A percentile compares a stretch with the other conserved stretches of the same genome.
Conservation (phyloP, 768 basidiomycete genomes). For the Wakefieldia striispora region DNA sequence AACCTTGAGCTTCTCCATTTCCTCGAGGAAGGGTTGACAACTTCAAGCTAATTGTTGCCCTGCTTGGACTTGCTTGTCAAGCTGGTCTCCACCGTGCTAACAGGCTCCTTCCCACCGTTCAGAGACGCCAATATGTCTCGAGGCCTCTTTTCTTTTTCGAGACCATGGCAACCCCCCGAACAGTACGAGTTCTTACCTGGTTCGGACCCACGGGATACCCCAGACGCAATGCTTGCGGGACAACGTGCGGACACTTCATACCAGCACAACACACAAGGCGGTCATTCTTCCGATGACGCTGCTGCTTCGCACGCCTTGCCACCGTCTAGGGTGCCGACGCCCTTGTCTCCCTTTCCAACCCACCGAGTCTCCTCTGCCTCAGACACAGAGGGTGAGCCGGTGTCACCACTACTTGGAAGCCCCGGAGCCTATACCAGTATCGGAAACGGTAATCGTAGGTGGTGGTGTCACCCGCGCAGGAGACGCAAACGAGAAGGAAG, state of each 20-base stretch:
- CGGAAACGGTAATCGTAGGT: slow-evolving; percentile 48
- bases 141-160: slow-evolving; percentile 12
- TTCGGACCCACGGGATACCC: slow-evolving; percentile 38
- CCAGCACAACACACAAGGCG: slow-evolving; percentile 22
- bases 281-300: slow-evolving; percentile 28
- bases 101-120: slow-evolving; percentile 12
- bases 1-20: not conserved
- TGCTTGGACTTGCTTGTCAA: not conserved
- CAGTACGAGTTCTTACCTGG: slow-evolving; percentile 47
- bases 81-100: not conserved
- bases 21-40: not conserved
- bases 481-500: slow-evolving; percentile 51
- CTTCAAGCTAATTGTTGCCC: not conserved
- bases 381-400: slow-evolving; percentile 62
- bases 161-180: slow-evolving; percentile 22
- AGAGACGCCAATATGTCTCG: slow-evolving; percentile 5
- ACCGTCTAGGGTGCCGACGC: slow-evolving; percentile 63
- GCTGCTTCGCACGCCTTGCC: slow-evolving; percentile 43
- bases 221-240: slow-evolving; percentile 4
- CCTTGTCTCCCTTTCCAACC: slow-evolving; percentile 52
- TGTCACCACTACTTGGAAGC: slow-evolving; percentile 42
- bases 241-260: slow-evolving; percentile 19
- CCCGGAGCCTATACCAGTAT: slow-evolving; percentile 33
- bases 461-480: slow-evolving; percentile 56
- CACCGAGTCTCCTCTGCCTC: slow-evolving; percentile 51